Evolutionary conservation across 23 red algal genomes (phyloP).

Genomic region (Cyanidiococcus yangmingshanensis): DNA sequence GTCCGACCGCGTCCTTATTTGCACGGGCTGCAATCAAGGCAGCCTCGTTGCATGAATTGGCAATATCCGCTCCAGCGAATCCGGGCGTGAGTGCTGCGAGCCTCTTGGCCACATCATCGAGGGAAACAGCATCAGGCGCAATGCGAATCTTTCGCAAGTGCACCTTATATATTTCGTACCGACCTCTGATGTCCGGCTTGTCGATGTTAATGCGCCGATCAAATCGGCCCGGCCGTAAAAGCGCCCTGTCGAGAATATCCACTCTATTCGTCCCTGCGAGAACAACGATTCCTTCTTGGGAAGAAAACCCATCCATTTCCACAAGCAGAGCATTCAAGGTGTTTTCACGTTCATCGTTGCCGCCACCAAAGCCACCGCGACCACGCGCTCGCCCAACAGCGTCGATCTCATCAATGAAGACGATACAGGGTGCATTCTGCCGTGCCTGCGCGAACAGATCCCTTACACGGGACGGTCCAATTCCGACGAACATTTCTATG

Average conservation of each 20-base stretch:
- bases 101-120: slow-evolving; percentile 56
- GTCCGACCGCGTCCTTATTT: slow-evolving; percentile 50
- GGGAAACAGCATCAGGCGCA: slow-evolving; percentile 10
- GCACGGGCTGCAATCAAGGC: slow-evolving; percentile 81
- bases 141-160: slow-evolving; percentile 79
- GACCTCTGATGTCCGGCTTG: slow-evolving; percentile 91
- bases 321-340: slow-evolving; percentile 95
- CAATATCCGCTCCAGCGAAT: slow-evolving; percentile 99
- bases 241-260: slow-evolving; percentile 91
- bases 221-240: slow-evolving; percentile 93
- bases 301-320: slow-evolving; percentile 97
- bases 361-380: slow-evolving; percentile 78
- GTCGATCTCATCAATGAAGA: slow-evolving; percentile 99
- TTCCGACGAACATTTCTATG: slow-evolving; percentile 99
- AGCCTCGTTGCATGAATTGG: slow-evolving; percentile 96
- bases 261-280: slow-evolving; percentile 95
- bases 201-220: slow-evolving; percentile 94
- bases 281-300: slow-evolving; percentile 74
- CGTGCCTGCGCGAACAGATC: slow-evolving; percentile 89
- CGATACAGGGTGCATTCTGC: slow-evolving; percentile 81
- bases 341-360: slow-evolving; percentile 99
- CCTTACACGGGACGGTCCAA: slow-evolving; percentile 81
- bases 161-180: slow-evolving; percentile 92
- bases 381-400: slow-evolving; percentile 88
- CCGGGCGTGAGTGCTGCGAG: slow-evolving; percentile 86